Conservation (phyloP, 768 basidiomycete genomes). For the Boletus reticulatus region DNA sequence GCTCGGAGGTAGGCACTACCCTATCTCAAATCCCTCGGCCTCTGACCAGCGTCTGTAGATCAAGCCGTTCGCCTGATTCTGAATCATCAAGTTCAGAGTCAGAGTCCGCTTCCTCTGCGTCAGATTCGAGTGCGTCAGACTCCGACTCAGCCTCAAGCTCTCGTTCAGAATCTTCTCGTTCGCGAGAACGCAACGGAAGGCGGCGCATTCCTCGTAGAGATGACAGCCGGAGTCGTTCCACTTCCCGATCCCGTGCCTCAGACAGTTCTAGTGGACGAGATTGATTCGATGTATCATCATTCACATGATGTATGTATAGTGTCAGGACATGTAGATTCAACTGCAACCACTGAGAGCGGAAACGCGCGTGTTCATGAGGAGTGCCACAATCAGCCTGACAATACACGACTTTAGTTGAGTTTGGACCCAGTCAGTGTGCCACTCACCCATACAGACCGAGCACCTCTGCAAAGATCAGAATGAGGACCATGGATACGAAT, state of each 20-base stretch:
- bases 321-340: constrained; percentile 9
- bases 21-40: background rate
- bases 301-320: constrained; percentile 14
- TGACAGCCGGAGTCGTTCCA: constrained; percentile 23
- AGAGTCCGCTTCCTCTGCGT: constrained; percentile 14
- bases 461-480: constrained; percentile 91
- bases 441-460: constrained; percentile 83
- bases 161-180: constrained; percentile 45
- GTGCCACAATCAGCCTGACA: constrained; percentile 74
- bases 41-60: constrained; percentile 24
- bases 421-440: background rate
- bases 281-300: constrained; percentile 12
- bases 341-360: constrained; percentile 35
- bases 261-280: constrained; percentile 10
- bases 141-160: constrained; percentile 27
- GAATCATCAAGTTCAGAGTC: constrained; percentile 32
- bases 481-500: constrained; percentile 95
- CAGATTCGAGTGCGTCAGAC: constrained; percentile 34
- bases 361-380: constrained; percentile 87
- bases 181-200: constrained; percentile 40
- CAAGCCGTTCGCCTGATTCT: constrained; percentile 29
- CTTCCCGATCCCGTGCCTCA: constrained; percentile 19
- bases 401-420: background rate
- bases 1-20: constrained; percentile 41
- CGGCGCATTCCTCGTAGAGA: constrained; percentile 36